Percentiles rank a stretch among this genome's conserved stretches.
phyloP scores from a whole-genome alignment of 1,284 basidiomycete species.

The Fomes fomentarius region DNA sequence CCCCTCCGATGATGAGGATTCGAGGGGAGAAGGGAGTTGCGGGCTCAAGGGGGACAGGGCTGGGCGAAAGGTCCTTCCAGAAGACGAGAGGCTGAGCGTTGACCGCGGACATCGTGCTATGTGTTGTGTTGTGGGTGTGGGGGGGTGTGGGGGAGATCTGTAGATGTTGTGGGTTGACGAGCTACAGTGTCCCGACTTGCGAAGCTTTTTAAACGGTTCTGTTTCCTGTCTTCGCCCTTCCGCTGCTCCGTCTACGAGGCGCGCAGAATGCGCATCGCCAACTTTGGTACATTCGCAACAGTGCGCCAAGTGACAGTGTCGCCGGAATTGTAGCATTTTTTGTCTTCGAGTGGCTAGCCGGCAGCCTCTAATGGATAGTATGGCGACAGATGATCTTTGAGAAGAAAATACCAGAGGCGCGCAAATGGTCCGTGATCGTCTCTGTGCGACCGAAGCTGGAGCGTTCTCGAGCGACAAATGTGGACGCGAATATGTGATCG shows the following conservation, averaged over 20 bases:
- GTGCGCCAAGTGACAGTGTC: not conserved
- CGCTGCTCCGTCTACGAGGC: not conserved
- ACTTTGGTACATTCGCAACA: not conserved
- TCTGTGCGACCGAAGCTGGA: not conserved
- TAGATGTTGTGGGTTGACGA: not conserved
- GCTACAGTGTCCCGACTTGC: not conserved
- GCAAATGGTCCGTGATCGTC: not conserved
- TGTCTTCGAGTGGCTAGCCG: not conserved
- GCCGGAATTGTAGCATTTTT: not conserved
- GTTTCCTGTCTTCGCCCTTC: not conserved
- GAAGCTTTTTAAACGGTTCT: not conserved
- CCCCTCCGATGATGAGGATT: constrained; percentile 30
- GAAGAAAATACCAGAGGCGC: not conserved
- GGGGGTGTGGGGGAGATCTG: not conserved
- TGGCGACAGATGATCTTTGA: not conserved
- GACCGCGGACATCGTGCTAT: not conserved
- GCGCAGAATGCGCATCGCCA: not conserved
- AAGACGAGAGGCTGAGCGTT: constrained; percentile 8
- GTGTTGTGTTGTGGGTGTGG: too few relatives aligned
- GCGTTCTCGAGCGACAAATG: constrained; percentile 1
- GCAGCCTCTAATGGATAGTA: not conserved
- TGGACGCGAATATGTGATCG: not conserved
- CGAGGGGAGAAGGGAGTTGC: constrained; percentile 13
- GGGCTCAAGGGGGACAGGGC: constrained; percentile 4
- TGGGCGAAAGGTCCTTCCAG: constrained; percentile 12